Evolutionary conservation across 2,329 filamentous ascomycete species (phyloP).

Genomic region (Rhynchosporium graminicola): DNA sequence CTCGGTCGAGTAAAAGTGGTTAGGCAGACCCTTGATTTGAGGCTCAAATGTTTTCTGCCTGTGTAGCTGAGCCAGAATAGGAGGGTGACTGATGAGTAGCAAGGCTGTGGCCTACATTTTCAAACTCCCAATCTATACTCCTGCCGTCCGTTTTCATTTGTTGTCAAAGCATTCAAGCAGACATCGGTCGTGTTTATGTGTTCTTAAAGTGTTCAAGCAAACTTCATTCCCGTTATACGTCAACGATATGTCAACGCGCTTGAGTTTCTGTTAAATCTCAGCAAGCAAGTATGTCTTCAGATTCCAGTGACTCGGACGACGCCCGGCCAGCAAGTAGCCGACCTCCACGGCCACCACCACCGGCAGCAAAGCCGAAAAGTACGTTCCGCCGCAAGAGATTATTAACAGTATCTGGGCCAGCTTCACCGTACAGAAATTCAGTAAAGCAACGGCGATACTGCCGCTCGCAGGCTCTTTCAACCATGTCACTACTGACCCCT

Average conservation of each 20-base stretch:
- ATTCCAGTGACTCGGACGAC: conserved; percentile 33
- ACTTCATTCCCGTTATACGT: neutral
- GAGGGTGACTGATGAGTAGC: conserved; percentile 17
- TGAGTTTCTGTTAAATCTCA: neutral
- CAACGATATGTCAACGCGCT: neutral
- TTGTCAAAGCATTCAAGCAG: neutral
- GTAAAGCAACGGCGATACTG: conserved; percentile 64
- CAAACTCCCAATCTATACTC: neutral
- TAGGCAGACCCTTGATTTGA: conserved; percentile 11
- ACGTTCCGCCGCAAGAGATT: conserved; percentile 61
- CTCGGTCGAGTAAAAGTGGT: conserved; percentile 19
- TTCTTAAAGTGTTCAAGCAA: neutral
- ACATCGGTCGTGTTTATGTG: neutral
- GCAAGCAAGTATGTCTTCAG: conserved; percentile 16
- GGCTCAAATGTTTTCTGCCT: conserved; percentile 14
- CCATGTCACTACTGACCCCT: conserved; percentile 18
- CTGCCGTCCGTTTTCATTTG: neutral
- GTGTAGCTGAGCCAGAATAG: neutral
- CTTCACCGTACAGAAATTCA: conserved; percentile 61
- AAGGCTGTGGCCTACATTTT: conserved; percentile 22
- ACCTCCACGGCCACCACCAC: conserved; percentile 19
- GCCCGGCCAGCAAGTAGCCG: conserved; percentile 9
- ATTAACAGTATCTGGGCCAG: conserved; percentile 68
- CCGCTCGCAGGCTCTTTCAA: conserved; percentile 56
- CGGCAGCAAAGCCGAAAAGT: conserved; percentile 52